phyloP scores from a whole-genome alignment of 495 filamentous ascomycete genomes.

The Podospora conica region DNA sequence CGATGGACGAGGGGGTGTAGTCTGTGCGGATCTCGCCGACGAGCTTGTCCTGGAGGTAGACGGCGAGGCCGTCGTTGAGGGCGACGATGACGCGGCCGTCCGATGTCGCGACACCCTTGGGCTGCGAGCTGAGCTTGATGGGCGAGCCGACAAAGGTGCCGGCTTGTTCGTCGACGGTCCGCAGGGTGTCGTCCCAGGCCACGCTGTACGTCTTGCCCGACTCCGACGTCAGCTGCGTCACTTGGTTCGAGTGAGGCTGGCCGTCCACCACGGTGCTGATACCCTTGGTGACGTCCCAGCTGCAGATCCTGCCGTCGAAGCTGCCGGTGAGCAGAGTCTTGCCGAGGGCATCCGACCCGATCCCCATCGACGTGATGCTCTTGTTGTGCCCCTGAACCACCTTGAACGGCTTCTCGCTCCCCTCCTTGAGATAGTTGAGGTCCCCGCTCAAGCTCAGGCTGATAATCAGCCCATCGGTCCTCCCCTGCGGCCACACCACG shows the following conservation, averaged over 20 bases:
- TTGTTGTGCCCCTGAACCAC: constrained; percentile 91
- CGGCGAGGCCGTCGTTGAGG: constrained; percentile 55
- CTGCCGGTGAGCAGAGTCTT: constrained; percentile 79
- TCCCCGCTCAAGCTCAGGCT: constrained; percentile 83
- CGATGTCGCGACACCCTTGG: constrained; percentile 42
- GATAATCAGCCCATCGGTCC: constrained; percentile 80
- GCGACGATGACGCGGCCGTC: constrained; percentile 55
- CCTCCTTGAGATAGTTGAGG: constrained; percentile 78
- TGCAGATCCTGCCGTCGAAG: constrained; percentile 79
- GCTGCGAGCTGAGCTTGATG: constrained; percentile 44
- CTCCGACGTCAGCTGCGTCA: constrained; percentile 64
- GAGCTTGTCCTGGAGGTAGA: constrained; percentile 55
- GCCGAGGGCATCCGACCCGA: constrained; percentile 40
- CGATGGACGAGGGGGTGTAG: constrained; percentile 62
- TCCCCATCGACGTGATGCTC: constrained; percentile 70
- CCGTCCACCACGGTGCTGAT: constrained; percentile 64
- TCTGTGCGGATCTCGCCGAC: constrained; percentile 40
- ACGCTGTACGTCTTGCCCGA: constrained; percentile 68
- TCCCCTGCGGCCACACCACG: constrained; percentile 81
- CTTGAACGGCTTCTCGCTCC: constrained; percentile 57
- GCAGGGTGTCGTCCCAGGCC: constrained; percentile 92
- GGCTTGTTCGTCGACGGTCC: constrained; percentile 58
- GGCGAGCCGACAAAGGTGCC: constrained; percentile 45
- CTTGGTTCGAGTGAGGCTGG: constrained; percentile 71
- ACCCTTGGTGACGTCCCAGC: constrained; percentile 71